Base-by-base conservation (phyloP, 2,329 filamentous ascomycete species). In the Pseudomassariella vexata region DNA sequence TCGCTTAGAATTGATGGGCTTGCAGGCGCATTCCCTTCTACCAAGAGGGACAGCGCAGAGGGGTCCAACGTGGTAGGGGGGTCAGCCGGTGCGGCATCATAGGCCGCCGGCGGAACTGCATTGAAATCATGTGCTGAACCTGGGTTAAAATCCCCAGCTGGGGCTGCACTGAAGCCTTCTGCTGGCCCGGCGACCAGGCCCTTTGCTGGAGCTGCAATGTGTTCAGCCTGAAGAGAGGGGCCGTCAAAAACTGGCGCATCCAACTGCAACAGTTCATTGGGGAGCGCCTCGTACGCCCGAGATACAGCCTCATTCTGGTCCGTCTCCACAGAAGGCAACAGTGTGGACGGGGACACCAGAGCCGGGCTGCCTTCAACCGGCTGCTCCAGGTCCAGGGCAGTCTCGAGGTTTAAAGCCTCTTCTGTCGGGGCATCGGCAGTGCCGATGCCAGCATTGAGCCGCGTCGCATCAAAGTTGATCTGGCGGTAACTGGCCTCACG, bases 51-150 rank as follows among this genome's bases (percentile, higher is more conserved):
- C 20, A 55, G 36, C 18, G 35, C 30, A 11, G 53, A 49, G 5
- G 53, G 52, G 24, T 56, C 45, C 17, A 56, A 35, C 6, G 50
- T 55, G 16, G 37, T 34, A 11, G 45, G 49, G 24, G 46, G 49
- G 20, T 50, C 52, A 18, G 46, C 38, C 11, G 38, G 40, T n/a
- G 40, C 24, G n/a, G 31, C 20, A 37, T 21, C n/a, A 25, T 36
- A 50, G 12, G 16, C 32, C n/a, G n/a, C n/a, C n/a, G n/a, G n/a
- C n/a, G n/a, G n/a, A n/a, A n/a, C n/a, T n/a, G n/a, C n/a, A n/a
- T n/a, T n/a, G n/a, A n/a, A n/a, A n/a, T n/a, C n/a, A n/a, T n/a
- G n/a, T n/a, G n/a, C n/a, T n/a, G n/a, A n/a, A n/a, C n/a, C n/a
- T n/a, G n/a, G n/a, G n/a, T n/a, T n/a, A n/a, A n/a, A n/a, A n/a